Evolutionary conservation across 2,329 filamentous ascomycete genomes (phyloP), one percentile per base, ranked within the genome.

Genomic region (Aureobasidium vineae): DNA sequence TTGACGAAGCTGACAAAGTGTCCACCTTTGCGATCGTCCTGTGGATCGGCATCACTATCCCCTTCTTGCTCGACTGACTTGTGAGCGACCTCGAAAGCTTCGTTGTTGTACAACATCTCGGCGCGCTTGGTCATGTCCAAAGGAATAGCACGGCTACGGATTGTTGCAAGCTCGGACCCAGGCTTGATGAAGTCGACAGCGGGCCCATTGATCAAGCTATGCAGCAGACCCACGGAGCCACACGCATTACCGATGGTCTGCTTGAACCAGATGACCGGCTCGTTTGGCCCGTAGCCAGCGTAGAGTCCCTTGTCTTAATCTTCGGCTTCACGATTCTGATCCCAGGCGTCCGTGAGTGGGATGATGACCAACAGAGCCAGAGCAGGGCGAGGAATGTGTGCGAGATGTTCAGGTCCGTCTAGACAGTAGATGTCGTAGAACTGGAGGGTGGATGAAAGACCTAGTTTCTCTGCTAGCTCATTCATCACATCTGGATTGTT

Each of bases 211-310:
- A 79, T 76, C 26, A 86, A 70, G 67, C 79, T 78, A 71, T 87
- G 85, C 2, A 87, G 73, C 1, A 86, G 73, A 1, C 81, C 84
- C 68, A 87, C 86, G n/a, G 83, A 76, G 0, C 85, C 85, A 70
- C 85, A 87, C 0, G 84, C 83, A 70, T 87, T 78, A 19, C 81
- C 79, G 66, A 86, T 86, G 1, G 82, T 86, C 70, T 87, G 85
- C 68, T 79, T 81, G 73, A 85, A 85, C 84, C 84, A 87, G 26
- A 86, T 75, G 5, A 86, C 79, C 0, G 84, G 83, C 67, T 86
- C 84, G 1, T 76, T 69, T 0, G 77, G 73, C 26, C 84, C 84
- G 23, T 71, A 79, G 11, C 79, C 79, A 4, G 77, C 70, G 70
- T 86, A 86, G 10, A 77, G 73, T 2, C 71, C 66, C 53, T 77